These are phyloP conservation scores for Claviceps sp. DNA, from an alignment of 2,329 filamentous ascomycete genomes.

Conservation along the genomic window DNA sequence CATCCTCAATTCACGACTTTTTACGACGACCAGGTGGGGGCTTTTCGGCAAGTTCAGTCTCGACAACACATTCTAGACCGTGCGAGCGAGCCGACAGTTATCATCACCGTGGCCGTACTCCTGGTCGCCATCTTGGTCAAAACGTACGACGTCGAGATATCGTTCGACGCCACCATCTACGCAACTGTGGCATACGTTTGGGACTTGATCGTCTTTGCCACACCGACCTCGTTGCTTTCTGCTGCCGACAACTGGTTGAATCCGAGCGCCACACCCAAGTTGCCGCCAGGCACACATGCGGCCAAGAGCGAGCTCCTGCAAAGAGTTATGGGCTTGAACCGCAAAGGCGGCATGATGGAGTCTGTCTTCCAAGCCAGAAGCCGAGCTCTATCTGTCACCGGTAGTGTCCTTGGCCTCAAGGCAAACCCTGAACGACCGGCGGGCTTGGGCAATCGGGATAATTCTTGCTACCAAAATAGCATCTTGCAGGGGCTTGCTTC, in stretches of 20 bases:
- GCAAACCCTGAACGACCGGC: slow-evolving; percentile 32
- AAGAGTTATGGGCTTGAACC: slow-evolving; percentile 47
- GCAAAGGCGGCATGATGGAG: slow-evolving; percentile 36
- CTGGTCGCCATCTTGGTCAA: slow-evolving; percentile 21
- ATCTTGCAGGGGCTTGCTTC: slow-evolving; percentile 77
- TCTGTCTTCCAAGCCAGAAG: slow-evolving; percentile 45
- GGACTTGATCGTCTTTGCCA: slow-evolving; percentile 43
- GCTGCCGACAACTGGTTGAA: slow-evolving; percentile 41
- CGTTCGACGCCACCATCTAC: slow-evolving; percentile 15
- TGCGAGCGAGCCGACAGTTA: slow-evolving; percentile 20
- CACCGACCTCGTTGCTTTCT: slow-evolving; percentile 44
- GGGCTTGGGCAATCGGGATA: slow-evolving; percentile 82
- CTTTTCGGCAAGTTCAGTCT: slow-evolving; percentile 17
- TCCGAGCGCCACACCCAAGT: slow-evolving; percentile 27
- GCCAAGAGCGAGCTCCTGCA: slow-evolving; percentile 53
- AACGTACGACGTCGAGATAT: slow-evolving; percentile 19
- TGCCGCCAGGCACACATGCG: slow-evolving; percentile 29
- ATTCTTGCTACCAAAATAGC: slow-evolving; percentile 97
- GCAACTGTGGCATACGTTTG: slow-evolving; percentile 35
- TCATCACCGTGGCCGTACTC: slow-evolving; percentile 22
- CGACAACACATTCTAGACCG: slow-evolving; percentile 17
- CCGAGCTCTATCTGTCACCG: slow-evolving; percentile 40
- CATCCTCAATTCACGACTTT: slow-evolving; percentile 19
- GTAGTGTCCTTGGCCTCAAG: slow-evolving; percentile 26
- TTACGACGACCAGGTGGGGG: slow-evolving; percentile 22